phyloP scores from a whole-genome alignment of 1,139 yeast species.

The Kodamaea ohmeri region DNA sequence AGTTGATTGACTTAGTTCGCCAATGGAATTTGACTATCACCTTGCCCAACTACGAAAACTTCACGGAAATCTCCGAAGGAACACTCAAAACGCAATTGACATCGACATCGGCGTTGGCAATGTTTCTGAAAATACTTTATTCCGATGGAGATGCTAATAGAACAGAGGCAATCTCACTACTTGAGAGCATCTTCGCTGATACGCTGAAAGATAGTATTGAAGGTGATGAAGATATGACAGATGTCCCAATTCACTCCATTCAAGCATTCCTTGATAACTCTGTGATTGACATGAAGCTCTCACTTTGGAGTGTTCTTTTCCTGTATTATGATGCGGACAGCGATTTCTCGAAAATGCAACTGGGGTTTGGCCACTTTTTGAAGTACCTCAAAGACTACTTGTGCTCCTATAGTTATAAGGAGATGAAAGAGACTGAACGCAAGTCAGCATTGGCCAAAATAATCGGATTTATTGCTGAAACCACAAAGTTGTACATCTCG shows the following conservation, averaged over 20 bases:
- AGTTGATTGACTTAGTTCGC: constrained; percentile 18
- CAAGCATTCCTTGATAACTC: constrained; percentile 58
- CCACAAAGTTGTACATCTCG: constrained; percentile 26
- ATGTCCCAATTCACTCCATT: constrained; percentile 39
- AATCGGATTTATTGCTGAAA: constrained; percentile 48
- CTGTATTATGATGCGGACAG: constrained; percentile 51
- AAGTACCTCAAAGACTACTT: constrained; percentile 40
- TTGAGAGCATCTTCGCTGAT: constrained; percentile 50
- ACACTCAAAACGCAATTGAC: constrained; percentile 62
- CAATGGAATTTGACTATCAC: constrained; percentile 13
- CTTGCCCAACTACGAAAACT: constrained; percentile 50
- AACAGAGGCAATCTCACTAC: constrained; percentile 48
- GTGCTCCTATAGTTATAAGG: constrained; percentile 19
- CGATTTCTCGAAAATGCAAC: constrained; percentile 40
- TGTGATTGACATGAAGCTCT: constrained; percentile 63
- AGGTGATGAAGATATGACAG: background rate
- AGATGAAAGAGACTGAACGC: constrained; percentile 14
- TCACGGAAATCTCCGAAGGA: constrained; percentile 55
- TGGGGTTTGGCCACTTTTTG: constrained; percentile 56
- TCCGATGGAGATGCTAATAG: constrained; percentile 34
- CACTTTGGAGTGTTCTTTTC: constrained; percentile 74
- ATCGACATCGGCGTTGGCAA: constrained; percentile 61
- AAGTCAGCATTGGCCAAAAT: constrained; percentile 24
- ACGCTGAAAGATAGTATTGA: background rate
- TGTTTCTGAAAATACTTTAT: constrained; percentile 59